Evolutionary conservation across 148 eudicot species (phyloP), one percentile per base, ranked within the genome.

Genomic region (Pouteria glomerata): DNA sequence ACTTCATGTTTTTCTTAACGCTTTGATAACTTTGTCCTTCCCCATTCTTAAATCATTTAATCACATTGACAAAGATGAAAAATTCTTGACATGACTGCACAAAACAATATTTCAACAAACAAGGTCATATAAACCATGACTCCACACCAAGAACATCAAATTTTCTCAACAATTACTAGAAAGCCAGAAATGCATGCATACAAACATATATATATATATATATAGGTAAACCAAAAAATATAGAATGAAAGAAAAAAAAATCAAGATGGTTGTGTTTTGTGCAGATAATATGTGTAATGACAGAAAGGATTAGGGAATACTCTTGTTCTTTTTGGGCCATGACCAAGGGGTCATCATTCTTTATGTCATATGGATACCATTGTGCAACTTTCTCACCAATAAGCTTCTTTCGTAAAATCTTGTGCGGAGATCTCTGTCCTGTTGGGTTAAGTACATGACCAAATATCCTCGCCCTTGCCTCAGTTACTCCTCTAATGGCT

Each of bases 301-400:
- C 50, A 63, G 27, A 66, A 21, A 72, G 50, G 73, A 61, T 29
- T 67, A 18, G 4, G n/a, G 23, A 13, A 41, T 84, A 89, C 98
- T 86, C 89, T 80, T 82, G 66, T 76, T 94, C 84, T 82, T 76
- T 45, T 16, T 41, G 79, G 21, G 83, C 89, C 86, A 89, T 75
- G 83, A 94, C 35, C 16, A 70, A 73, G 42, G 98, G 97, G 57
- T 93, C 98, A 63, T 85, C 92, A 56, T 75, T 52, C 62, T 84
- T 82, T 57, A 93, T 79, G 64, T 93, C 91, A 53, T 89, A 64
- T 24, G 97, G 98, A 63, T 94, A 94, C 98, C 98, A 94, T 2
- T 62, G 47, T 13, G 89, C 80, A 18, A 94, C 84, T 76, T 94
- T 91, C 19, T 87, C 93, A 53, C 98, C 98, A 34, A 91, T 86